Conservation (phyloP, 1,284 basidiomycete species). For the Trametes hirsuta region DNA sequence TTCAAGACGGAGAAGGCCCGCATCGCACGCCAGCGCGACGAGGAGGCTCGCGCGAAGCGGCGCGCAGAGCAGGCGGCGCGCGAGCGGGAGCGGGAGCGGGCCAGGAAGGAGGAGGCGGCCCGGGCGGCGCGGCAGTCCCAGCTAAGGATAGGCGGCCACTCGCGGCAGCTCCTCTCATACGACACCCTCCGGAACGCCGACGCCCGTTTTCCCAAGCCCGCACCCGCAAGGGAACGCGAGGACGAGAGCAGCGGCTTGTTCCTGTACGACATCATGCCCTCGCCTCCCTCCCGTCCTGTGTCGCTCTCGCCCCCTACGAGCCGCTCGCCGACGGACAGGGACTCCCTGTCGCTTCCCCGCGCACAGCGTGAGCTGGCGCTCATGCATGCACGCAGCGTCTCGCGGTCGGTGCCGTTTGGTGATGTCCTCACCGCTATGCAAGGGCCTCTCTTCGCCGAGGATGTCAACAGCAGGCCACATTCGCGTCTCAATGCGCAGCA, state of each 20-base stretch:
- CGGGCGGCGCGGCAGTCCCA: conserved; percentile 33
- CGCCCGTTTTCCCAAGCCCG: conserved; percentile 25
- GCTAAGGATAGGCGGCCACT: conserved; percentile 27
- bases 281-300: conserved; percentile 22
- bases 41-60: conserved; percentile 35
- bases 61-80: conserved; percentile 34
- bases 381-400: conserved; percentile 25
- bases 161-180: conserved; percentile 34
- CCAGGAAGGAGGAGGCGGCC: conserved; percentile 33
- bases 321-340: conserved; percentile 25
- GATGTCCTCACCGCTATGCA: conserved; percentile 62
- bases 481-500: conserved; percentile 35
- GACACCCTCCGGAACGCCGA: conserved; percentile 29
- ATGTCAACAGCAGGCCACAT: conserved; percentile 36
- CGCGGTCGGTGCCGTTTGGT: conserved; percentile 50
- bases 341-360: conserved; percentile 26
- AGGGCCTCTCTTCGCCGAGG: conserved; percentile 58
- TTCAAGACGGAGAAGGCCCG: conserved; percentile 46
- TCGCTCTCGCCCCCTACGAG: conserved; percentile 21
- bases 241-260: conserved; percentile 22
- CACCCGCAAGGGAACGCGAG: conserved; percentile 12
- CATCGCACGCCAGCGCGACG: conserved; percentile 42
- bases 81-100: conserved; percentile 36
- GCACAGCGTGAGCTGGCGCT: conserved; percentile 29
- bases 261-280: conserved; percentile 31